Evolutionary conservation across 352 stramenopile genomes (phyloP).

Genomic region (Pythium grandisporangium): DNA sequence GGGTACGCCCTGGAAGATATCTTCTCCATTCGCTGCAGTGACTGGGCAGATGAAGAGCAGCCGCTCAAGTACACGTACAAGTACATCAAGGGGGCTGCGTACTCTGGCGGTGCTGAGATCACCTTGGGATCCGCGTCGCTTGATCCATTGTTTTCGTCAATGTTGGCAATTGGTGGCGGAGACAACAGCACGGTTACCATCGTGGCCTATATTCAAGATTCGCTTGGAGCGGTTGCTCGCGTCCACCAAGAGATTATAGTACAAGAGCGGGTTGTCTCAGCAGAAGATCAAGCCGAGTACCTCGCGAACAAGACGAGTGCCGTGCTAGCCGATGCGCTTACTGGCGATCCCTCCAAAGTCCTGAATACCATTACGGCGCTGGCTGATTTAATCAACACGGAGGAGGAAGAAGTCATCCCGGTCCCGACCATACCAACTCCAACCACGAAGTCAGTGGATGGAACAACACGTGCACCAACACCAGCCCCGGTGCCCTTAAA

Average conservation of each 20-base stretch:
- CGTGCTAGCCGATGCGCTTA: conserved; percentile 33
- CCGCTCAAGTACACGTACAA: conserved; percentile 64
- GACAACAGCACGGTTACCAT: conserved; percentile 55
- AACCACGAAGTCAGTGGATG: conserved; percentile 8
- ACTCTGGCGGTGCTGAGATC: conserved; percentile 33
- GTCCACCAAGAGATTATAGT: conserved; percentile 44
- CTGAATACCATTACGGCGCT: conserved; percentile 59
- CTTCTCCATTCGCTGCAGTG: conserved; percentile 31
- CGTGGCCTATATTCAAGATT: conserved; percentile 49
- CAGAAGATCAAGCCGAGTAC: conserved; percentile 37
- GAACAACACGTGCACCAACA: conserved; percentile 10
- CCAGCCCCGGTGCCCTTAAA: conserved; percentile 21
- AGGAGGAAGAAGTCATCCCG: conserved; percentile 17
- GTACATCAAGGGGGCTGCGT: conserved; percentile 53
- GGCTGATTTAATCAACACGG: conserved; percentile 47
- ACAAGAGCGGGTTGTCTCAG: conserved; percentile 24
- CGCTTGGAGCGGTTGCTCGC: conserved; percentile 33
- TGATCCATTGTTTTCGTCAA: conserved; percentile 37
- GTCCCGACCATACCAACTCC: conserved; percentile 14
- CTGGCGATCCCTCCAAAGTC: conserved; percentile 44
- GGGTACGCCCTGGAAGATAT: conserved; percentile 44
- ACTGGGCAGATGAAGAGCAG: conserved; percentile 63
- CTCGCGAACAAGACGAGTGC: conserved; percentile 39
- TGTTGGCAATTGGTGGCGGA: conserved; percentile 41
- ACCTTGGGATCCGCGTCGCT: conserved; percentile 42